Evolutionary conservation across 78 protist genomes (phyloP), one percentile per base, ranked within the genome.

Genomic region (Trichosphaerium sp.): DNA sequence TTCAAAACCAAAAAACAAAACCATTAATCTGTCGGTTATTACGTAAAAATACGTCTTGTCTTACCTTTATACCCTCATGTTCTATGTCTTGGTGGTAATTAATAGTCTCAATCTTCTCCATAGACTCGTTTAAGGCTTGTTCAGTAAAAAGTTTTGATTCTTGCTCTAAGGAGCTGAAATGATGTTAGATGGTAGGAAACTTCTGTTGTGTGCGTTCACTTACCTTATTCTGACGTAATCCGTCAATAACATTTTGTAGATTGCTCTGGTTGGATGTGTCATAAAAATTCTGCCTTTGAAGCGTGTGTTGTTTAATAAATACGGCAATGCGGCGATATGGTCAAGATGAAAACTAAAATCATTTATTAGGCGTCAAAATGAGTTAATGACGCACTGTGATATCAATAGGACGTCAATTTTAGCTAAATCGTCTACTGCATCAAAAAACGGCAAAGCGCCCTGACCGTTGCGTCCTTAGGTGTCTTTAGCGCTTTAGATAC

Each of bases 211-310:
- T 12, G 56, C 2, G 43, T 43, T 5, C 34, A 26, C 37, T 61
- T 14, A 37, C 55, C 54, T 65, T 29, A 88, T 78, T 11, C 79
- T 41, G 12, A 86, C 41, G 67, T 57, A 91, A 52, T 95, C 98
- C 1, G 76, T 8, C 51, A 94, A 41, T 21, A 92, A 60, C 63
- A 89, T 35, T 34, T 85, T 65, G 73, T 60, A 92, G 48, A 94
- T 71, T 18, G 91, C 89, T 47, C 74, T 83, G 0, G 99, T 95
- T 11, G 99, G 93, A 37, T 78, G 94, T 26, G 98, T 97, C 99
- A 97, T 97, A 72, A 72, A 90, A 8, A 88, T 74, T 21, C 75
- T 73, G 31, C 97, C 99, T 28, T 67, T 51, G 58, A 94, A 96
- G 6, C 54, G 26, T 2, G 97, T 90, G 51, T 90, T 43, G 7